These are phyloP conservation scores for Scheffersomyces parashehatae DNA, from an alignment of 1,139 yeast species.

Conservation along the genomic window DNA sequence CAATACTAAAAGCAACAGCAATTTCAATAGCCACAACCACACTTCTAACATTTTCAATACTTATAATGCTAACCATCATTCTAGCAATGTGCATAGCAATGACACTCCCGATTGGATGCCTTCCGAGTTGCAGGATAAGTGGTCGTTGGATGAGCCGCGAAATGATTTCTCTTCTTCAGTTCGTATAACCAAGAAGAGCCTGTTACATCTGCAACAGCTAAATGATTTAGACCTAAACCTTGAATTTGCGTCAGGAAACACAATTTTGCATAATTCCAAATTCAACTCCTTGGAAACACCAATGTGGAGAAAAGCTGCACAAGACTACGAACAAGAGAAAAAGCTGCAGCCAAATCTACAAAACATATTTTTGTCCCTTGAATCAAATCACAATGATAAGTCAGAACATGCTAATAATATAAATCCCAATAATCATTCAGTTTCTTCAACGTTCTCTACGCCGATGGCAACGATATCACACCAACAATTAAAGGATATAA, in stretches of 20 bases:
- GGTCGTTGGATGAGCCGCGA: slow-evolving; percentile 19
- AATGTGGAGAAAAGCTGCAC: slow-evolving; percentile 37
- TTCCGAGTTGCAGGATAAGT: slow-evolving; percentile 35
- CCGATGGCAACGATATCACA: slow-evolving; percentile 26
- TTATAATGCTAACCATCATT: too few relatives aligned
- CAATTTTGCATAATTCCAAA: slow-evolving; percentile 40
- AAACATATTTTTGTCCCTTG: slow-evolving; percentile 29
- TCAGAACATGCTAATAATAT: slow-evolving; percentile 3
- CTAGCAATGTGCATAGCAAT: too few relatives aligned
- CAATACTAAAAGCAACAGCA: too few relatives aligned
- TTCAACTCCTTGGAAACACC: slow-evolving; percentile 27
- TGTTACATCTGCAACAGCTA: slow-evolving; percentile 1
- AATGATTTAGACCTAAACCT: slow-evolving; percentile 19
- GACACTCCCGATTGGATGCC: slow-evolving; percentile 51
- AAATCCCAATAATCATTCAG: slow-evolving; percentile 19
- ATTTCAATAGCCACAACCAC: background rate
- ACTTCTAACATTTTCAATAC: slow-evolving; percentile 15
- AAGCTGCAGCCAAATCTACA: slow-evolving; percentile 33
- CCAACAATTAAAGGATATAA: slow-evolving; percentile 7
- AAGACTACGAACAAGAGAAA: slow-evolving; percentile 28
- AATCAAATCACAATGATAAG: slow-evolving; percentile 10
- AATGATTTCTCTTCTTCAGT: slow-evolving; percentile 32
- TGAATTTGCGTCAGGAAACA: slow-evolving; percentile 27
- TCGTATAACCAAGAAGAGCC: slow-evolving; percentile 23
- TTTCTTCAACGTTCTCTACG: slow-evolving; percentile 40